phyloP scores from a whole-genome alignment of 805 yeast genomes.

The Grigorovia yakushimaensis region DNA sequence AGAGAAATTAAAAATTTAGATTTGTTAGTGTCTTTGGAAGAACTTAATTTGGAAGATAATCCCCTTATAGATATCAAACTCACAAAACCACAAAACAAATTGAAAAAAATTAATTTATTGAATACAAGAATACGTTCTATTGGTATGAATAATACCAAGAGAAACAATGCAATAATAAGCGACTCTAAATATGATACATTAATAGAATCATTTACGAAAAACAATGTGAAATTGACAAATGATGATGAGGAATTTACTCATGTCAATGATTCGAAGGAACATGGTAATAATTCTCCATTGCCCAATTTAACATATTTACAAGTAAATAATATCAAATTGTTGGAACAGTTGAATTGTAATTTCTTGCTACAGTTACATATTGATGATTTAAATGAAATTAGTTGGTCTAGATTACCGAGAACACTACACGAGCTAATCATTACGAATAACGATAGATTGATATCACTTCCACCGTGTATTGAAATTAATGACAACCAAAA shows the following conservation, averaged over 20 bases:
- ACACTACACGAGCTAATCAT: slow-evolving; percentile 7
- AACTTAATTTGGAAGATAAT: slow-evolving; percentile 18
- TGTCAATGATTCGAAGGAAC: neutral
- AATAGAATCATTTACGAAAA: neutral
- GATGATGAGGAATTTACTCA: neutral
- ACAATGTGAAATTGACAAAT: too few species aligned
- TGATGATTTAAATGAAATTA: slow-evolving; percentile 3
- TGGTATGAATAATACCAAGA: too few species aligned
- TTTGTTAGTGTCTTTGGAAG: slow-evolving; percentile 10
- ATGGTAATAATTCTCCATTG: neutral
- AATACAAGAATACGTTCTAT: neutral
- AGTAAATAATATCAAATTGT: neutral
- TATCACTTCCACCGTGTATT: slow-evolving; percentile 5
- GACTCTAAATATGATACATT: neutral
- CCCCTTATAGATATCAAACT: slow-evolving; percentile 10
- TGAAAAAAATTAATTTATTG: neutral
- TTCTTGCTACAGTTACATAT: neutral
- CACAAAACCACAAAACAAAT: neutral
- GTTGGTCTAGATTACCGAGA: slow-evolving; percentile 8
- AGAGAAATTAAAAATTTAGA: slow-evolving; percentile 16
- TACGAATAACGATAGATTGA: slow-evolving; percentile 6
- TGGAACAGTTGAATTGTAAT: neutral
- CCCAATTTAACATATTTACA: neutral
- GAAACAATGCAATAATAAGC: too few species aligned
- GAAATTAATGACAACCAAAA: neutral